Evolutionary conservation across 2,329 filamentous ascomycete species (phyloP).

Genomic region (Plenodomus biglobosus): DNA sequence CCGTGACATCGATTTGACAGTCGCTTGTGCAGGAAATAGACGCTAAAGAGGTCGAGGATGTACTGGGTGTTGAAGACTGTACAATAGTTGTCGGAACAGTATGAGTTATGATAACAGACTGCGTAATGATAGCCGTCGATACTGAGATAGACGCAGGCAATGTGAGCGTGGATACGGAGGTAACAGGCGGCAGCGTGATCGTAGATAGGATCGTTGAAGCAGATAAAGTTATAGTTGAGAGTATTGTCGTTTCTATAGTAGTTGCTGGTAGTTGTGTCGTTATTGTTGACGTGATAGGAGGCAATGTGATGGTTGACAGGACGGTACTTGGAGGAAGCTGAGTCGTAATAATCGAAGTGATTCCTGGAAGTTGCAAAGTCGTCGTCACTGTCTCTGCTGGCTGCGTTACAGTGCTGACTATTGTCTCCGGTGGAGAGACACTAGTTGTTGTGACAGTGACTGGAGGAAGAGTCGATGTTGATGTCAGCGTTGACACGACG

Average conservation of each 20-base stretch:
- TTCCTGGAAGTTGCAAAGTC: conserved; percentile 6
- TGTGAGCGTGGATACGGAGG: conserved; percentile 22
- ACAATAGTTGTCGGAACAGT: conserved; percentile 26
- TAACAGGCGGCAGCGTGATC: conserved; percentile 11
- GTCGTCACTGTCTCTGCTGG: conserved; percentile 9
- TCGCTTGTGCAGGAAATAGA: conserved; percentile 27
- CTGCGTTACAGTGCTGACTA: conserved; percentile 8
- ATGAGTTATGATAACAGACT: conserved; percentile 19
- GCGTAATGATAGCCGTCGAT: conserved; percentile 18
- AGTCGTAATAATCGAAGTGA: conserved; percentile 4
- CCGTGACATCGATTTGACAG: conserved; percentile 39
- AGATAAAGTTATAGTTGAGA: conserved; percentile 25
- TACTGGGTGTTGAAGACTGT: conserved; percentile 22
- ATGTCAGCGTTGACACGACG: conserved; percentile 22
- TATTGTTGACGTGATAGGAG: conserved; percentile 19
- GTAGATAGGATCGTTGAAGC: conserved; percentile 11
- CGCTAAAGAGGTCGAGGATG: conserved; percentile 13
- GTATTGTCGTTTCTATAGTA: conserved; percentile 12
- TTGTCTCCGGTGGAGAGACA: conserved; percentile 5
- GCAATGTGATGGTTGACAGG: conserved; percentile 15
- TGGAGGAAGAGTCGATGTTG: conserved; percentile 17
- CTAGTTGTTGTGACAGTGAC: conserved; percentile 4
- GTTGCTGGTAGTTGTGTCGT: conserved; percentile 19
- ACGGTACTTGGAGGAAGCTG: conserved; percentile 9
- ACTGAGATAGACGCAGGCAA: conserved; percentile 29